Percentiles rank a stretch among this genome's conserved stretches.
Evolutionary conservation across 768 basidiomycete species (phyloP).

Genomic region (Suillus americanus): DNA sequence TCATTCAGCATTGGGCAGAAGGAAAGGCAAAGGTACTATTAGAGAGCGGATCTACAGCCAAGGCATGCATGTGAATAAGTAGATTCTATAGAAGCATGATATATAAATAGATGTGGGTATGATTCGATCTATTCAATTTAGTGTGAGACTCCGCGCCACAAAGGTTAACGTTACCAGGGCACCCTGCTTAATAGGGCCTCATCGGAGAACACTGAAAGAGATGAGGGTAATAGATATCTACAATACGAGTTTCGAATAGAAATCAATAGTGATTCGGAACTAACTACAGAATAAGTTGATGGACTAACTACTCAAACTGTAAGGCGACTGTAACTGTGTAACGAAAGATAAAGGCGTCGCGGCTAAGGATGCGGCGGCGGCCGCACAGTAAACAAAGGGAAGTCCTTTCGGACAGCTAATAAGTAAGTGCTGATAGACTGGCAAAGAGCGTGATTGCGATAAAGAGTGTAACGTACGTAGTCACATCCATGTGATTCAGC

Average conservation of each 20-base stretch:
- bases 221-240: background rate
- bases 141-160: background rate
- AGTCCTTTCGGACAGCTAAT: background rate
- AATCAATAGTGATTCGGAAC: background rate
- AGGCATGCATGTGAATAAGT: conserved; percentile 15
- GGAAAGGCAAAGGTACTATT: conserved; percentile 38
- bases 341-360: background rate
- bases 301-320: background rate
- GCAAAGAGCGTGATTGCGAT: background rate
- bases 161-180: too few species aligned
- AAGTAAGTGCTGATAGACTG: background rate
- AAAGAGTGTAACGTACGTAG: background rate
- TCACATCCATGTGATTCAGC: background rate
- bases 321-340: background rate
- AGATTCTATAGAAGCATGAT: conserved; percentile 35
- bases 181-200: too few species aligned
- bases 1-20: conserved; percentile 81
- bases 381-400: background rate
- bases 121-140: background rate
- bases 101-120: background rate
- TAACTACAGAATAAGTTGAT: background rate
- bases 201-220: background rate
- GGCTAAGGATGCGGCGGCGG: background rate
- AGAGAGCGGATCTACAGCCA: background rate
- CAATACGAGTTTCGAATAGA: background rate